Base-by-base conservation (phyloP, 2,329 filamentous ascomycete genomes). In the Corynespora cassiicola region DNA sequence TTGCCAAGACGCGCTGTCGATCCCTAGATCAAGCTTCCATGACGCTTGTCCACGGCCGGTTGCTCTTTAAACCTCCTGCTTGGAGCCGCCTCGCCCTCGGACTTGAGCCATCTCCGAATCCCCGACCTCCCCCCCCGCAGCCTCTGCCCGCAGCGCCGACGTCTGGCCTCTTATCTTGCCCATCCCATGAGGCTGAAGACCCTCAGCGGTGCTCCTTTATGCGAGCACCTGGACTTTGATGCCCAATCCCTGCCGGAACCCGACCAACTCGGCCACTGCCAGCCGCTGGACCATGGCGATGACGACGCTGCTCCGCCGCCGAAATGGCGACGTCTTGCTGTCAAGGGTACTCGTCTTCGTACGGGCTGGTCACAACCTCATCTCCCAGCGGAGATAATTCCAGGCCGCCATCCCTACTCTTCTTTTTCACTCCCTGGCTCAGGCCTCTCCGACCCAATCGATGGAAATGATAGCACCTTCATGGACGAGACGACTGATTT, bases 181-280 rank as follows among this genome's bases (percentile, higher is more conserved):
- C n/a, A n/a, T n/a, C 36, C 42, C 42, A 66, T 71, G 52, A 75
- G 81, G 36, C 60, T 67, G 32, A 64, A 60, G 36, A 74, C 81
- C 44, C 66, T 84, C 38, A 74, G 78, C 36, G 86, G 86, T 16
- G 83, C 85, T n/a, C 86, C 86, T 2, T 66, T 75, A 21, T 59
- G 69, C 19, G 67, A 66, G 7, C 66, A 71, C 16, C 71, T 89
- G 15, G 65, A 75, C 25, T 87, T 84, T 79, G 63, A 75, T 29
- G 61, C 77, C 9, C 52, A 66, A 2, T 54, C 61, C n/a, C 73
- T 88, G 24, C 66, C 83, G 12, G 56, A 74, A 27, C 62, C 80
- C n/a, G 58, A 74, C 6, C 58, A 61, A 9, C 79, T 80, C 50
- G n/a, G n/a, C n/a, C n/a, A n/a, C n/a, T n/a, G n/a, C n/a, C n/a